Evolutionary conservation across 2,329 filamentous ascomycete genomes (phyloP).

Genomic region (Colletotrichum cordylinicola): DNA sequence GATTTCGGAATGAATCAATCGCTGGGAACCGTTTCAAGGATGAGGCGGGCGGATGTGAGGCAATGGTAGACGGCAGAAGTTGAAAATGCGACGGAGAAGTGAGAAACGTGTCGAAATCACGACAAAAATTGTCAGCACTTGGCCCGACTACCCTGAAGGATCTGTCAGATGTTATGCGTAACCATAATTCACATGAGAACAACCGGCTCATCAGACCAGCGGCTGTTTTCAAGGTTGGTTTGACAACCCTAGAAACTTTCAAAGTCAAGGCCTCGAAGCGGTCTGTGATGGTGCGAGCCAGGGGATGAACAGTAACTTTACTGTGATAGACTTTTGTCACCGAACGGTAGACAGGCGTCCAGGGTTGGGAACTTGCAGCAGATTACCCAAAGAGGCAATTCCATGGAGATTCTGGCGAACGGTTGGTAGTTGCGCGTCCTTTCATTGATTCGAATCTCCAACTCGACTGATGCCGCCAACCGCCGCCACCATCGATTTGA

Average conservation of each 20-base stretch:
- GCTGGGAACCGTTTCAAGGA: not conserved
- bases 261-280: not conserved
- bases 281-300: not conserved
- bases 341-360: not conserved
- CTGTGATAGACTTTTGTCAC: not conserved
- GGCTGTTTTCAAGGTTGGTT: not conserved
- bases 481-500: not conserved
- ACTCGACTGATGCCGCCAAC: not conserved
- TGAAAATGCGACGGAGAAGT: not conserved
- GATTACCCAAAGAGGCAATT: conserved; percentile 1
- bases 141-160: not conserved
- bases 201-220: not conserved
- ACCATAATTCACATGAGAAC: not conserved
- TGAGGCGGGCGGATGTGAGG: not conserved
- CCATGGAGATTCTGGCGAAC: conserved; percentile 10
- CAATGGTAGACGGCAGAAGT: not conserved
- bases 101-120: not conserved
- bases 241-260: not conserved
- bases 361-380: not conserved
- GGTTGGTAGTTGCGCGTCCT: conserved; percentile 17
- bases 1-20: not conserved
- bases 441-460: not conserved
- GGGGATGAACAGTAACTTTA: not conserved
- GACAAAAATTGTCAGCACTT: not conserved
- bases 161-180: not conserved